Evolutionary conservation across 495 filamentous ascomycete genomes (phyloP).

Genomic region (Schizothecium vesticola): DNA sequence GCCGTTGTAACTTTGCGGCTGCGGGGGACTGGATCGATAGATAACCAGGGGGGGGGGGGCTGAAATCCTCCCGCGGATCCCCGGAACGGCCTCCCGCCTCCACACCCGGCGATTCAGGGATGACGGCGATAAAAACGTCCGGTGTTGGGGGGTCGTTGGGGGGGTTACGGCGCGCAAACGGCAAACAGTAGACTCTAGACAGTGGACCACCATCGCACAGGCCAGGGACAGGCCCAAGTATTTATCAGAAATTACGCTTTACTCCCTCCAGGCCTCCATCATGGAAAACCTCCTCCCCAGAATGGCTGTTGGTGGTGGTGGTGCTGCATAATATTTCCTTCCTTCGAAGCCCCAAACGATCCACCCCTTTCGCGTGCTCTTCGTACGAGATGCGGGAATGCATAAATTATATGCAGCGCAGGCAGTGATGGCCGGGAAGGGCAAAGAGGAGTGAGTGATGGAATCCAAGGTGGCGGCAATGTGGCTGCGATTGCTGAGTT

Average conservation of each 20-base stretch:
- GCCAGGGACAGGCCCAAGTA: not conserved
- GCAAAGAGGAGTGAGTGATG: not conserved
- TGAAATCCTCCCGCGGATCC: not conserved
- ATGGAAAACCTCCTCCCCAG: not conserved
- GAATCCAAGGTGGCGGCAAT: not conserved
- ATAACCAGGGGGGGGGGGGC: not conserved
- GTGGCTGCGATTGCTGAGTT: not conserved
- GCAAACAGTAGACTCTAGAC: not conserved
- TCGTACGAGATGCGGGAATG: not conserved
- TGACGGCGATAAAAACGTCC: not conserved
- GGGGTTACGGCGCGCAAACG: not conserved
- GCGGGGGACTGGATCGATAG: not conserved
- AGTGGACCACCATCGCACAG: too few relatives aligned
- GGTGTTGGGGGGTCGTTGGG: not conserved
- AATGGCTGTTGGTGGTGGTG: not conserved
- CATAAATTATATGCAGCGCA: not conserved
- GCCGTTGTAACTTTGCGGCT: not conserved
- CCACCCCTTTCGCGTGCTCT: not conserved
- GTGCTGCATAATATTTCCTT: not conserved
- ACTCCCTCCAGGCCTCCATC: not conserved
- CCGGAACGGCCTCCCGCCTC: not conserved
- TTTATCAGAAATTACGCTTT: not conserved
- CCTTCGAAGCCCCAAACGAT: not conserved
- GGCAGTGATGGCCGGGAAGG: too few relatives aligned
- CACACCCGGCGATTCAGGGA: not conserved